Conservation (phyloP, 257 asterid genomes). For the Cynanchum wilfordii region DNA sequence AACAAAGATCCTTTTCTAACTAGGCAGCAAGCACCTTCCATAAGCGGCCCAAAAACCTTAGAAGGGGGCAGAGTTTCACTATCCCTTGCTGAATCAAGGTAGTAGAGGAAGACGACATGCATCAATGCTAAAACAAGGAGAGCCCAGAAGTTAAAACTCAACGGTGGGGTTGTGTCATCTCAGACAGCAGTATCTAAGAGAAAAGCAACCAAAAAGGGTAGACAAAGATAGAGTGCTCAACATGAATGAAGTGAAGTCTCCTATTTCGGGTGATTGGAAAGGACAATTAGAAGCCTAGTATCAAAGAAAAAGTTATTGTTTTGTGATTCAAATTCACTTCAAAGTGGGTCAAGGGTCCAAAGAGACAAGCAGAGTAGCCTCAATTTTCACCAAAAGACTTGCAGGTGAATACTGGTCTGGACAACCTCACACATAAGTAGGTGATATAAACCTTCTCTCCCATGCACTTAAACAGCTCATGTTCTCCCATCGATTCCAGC, state of each 20-base stretch:
- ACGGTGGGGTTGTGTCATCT: background rate
- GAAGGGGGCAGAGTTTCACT: background rate
- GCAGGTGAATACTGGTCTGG: background rate
- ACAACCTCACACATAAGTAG: background rate
- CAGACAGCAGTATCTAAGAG: background rate
- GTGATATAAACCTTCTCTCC: background rate
- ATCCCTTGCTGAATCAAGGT: background rate
- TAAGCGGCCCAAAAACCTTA: background rate
- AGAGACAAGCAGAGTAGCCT: background rate
- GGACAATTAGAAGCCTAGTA: background rate
- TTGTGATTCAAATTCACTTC: background rate
- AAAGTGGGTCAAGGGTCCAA: background rate
- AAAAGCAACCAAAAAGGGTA: background rate
- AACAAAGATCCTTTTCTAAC: background rate
- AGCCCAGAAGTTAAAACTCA: background rate
- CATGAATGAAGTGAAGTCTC: background rate
- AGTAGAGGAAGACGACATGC: background rate
- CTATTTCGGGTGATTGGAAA: background rate
- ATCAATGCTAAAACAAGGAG: background rate
- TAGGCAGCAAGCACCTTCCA: background rate
- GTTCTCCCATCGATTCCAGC: background rate
- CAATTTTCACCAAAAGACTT: background rate
- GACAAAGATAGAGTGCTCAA: background rate
- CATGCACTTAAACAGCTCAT: background rate
- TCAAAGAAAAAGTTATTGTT: background rate